Evolutionary conservation across 2,329 filamentous ascomycete species (phyloP).

Genomic region (Calonectria honghensis): DNA sequence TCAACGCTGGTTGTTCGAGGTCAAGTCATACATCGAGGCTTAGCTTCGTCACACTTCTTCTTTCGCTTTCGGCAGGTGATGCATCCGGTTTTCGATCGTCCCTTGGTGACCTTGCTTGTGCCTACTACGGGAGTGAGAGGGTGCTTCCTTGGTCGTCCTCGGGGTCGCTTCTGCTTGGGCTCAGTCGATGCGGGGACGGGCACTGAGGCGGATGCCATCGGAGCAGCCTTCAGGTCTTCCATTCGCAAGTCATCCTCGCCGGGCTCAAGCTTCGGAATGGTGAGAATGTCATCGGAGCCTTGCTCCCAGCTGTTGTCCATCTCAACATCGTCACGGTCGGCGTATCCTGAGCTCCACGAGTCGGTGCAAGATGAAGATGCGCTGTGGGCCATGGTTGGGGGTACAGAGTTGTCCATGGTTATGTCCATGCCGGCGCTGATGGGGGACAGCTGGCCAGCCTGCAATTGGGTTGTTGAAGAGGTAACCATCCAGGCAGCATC

Average conservation of each 20-base stretch:
- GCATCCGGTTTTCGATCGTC: constrained; percentile 81
- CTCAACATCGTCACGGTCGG: constrained; percentile 62
- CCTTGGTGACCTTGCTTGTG: constrained; percentile 84
- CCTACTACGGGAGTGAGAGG: constrained; percentile 76
- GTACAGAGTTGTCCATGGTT: constrained; percentile 61
- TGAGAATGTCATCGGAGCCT: constrained; percentile 65
- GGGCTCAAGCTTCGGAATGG: constrained; percentile 75
- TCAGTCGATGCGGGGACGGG: constrained; percentile 51
- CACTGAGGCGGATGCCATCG: constrained; percentile 47
- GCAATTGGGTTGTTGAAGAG: constrained; percentile 56
- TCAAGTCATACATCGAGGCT: constrained; percentile 73
- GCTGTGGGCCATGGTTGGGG: constrained; percentile 67
- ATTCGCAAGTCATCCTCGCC: constrained; percentile 74
- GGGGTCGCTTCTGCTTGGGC: constrained; percentile 76
- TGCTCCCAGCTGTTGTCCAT: constrained; percentile 69
- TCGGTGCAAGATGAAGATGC: constrained; percentile 68
- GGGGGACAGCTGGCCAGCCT: constrained; percentile 71
- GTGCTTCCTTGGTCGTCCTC: constrained; percentile 89
- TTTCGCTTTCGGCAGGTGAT: constrained; percentile 81
- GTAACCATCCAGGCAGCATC: constrained; percentile 56
- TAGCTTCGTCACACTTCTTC: constrained; percentile 84
- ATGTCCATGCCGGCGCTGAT: constrained; percentile 71
- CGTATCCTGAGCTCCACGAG: constrained; percentile 66
- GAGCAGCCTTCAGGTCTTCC: constrained; percentile 69
- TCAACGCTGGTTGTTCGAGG: constrained; percentile 2